Evolutionary conservation across 2,329 filamentous ascomycete species (phyloP).

Genomic region (Hypoxylon sp.): DNA sequence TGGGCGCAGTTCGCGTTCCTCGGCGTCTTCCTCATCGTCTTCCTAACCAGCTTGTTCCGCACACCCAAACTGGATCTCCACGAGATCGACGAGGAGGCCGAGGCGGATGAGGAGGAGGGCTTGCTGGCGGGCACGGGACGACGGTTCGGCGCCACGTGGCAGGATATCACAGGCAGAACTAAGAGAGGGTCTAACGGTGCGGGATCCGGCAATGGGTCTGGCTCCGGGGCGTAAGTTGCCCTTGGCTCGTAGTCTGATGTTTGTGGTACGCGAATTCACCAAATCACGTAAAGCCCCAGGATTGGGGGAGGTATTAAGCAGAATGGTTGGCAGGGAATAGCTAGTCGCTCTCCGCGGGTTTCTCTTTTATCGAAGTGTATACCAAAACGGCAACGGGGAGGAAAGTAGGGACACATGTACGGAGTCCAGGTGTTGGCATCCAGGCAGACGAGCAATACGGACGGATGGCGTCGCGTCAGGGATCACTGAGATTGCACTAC

Average conservation of each 20-base stretch:
- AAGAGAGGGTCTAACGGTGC: constrained; percentile 22
- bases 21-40: constrained; percentile 83
- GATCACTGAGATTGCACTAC: constrained; percentile 25
- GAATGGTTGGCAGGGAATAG: neutral
- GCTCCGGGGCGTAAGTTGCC: constrained; percentile 15
- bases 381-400: constrained; percentile 1
- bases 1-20: constrained; percentile 97
- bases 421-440: constrained; percentile 21
- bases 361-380: constrained; percentile 5
- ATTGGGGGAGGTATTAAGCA: neutral
- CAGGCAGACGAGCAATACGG: constrained; percentile 17
- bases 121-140: constrained; percentile 85
- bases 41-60: constrained; percentile 82
- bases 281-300: neutral
- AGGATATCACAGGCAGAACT: constrained; percentile 77
- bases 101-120: constrained; percentile 93
- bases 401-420: constrained; percentile 18
- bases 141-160: constrained; percentile 87
- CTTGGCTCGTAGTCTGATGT: neutral
- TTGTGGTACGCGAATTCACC: neutral
- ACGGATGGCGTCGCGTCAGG: constrained; percentile 21
- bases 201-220: constrained; percentile 12
- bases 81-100: constrained; percentile 87
- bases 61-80: constrained; percentile 81
- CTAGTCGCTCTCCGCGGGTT: neutral